phyloP scores from a whole-genome alignment of 2,329 filamentous ascomycete genomes.

The Drechslerella dactyloides region DNA sequence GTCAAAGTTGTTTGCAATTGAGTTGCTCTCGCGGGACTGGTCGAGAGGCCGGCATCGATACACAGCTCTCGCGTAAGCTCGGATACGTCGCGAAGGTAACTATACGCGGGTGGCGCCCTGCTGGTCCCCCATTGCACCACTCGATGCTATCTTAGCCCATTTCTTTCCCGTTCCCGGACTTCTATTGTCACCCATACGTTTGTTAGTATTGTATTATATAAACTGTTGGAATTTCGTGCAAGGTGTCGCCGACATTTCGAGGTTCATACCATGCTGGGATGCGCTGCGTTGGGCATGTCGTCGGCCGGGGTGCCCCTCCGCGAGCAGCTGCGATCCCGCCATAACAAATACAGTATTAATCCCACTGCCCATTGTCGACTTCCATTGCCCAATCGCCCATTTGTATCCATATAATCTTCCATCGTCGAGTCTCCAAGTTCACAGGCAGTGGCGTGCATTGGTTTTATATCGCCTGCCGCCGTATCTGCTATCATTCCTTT shows the following conservation, averaged over 20 bases:
- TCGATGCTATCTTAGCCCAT: not conserved
- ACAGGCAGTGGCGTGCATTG: not conserved
- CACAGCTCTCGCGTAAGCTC: not conserved
- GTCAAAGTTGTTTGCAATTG: not conserved
- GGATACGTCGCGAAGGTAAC: not conserved
- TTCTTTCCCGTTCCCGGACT: no score
- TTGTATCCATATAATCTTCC: not conserved
- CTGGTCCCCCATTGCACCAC: not conserved
- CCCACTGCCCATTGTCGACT: not conserved
- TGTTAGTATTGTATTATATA: no score
- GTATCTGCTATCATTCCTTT: not conserved
- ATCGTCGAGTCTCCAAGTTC: not conserved
- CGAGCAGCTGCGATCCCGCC: constrained; percentile 4
- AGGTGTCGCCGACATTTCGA: not conserved
- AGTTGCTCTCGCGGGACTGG: not conserved
- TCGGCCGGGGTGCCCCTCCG: not conserved
- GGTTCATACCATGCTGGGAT: not conserved
- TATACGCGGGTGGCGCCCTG: not conserved
- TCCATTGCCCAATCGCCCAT: not conserved
- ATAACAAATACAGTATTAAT: not conserved
- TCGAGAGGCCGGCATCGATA: not conserved
- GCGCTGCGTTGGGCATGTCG: constrained; percentile 12
- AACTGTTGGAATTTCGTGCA: not conserved
- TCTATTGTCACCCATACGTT: no score
- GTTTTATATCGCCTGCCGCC: not conserved